Conservation (phyloP, 352 stramenopile genomes). For the Aphanomyces euteiches region DNA sequence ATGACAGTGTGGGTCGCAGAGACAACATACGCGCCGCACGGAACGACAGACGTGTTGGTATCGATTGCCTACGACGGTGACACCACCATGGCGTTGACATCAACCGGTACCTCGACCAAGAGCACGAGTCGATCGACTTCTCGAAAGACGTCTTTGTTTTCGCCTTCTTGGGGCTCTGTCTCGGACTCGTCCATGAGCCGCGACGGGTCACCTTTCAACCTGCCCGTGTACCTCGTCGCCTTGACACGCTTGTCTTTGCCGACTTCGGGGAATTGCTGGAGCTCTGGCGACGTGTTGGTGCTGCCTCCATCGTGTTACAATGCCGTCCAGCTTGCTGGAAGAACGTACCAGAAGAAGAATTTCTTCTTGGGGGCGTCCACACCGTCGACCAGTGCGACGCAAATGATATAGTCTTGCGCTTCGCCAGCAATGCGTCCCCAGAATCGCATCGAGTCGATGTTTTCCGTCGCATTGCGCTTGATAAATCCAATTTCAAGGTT, state of each 20-base stretch:
- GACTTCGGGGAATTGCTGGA: constrained; percentile 76
- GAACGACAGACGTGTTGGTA: constrained; percentile 50
- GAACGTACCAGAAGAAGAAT: constrained; percentile 74
- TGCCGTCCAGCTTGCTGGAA: neutral
- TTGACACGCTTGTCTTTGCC: constrained; percentile 53
- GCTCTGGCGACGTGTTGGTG: constrained; percentile 66
- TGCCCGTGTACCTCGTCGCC: constrained; percentile 43
- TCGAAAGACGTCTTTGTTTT: constrained; percentile 40
- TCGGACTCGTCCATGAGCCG: constrained; percentile 40
- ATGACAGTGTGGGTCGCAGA: constrained; percentile 67
- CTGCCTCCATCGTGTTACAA: constrained; percentile 30
- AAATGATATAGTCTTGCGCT: constrained; percentile 63
- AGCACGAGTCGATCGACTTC: constrained; percentile 71
- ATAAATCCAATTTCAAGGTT: constrained; percentile 72
- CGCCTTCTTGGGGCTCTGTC: constrained; percentile 42
- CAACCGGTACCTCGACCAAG: constrained; percentile 36
- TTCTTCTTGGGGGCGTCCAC: constrained; percentile 78
- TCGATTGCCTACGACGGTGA: constrained; percentile 48
- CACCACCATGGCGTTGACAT: neutral
- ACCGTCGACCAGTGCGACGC: constrained; percentile 48
- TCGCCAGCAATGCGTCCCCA: constrained; percentile 66
- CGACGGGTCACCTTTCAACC: constrained; percentile 65
- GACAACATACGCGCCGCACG: constrained; percentile 62
- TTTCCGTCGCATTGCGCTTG: constrained; percentile 62
- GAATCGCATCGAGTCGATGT: constrained; percentile 59